These are phyloP conservation scores for Clathrospora elynae DNA, from an alignment of 2,329 filamentous ascomycete species.

Conservation along the genomic window DNA sequence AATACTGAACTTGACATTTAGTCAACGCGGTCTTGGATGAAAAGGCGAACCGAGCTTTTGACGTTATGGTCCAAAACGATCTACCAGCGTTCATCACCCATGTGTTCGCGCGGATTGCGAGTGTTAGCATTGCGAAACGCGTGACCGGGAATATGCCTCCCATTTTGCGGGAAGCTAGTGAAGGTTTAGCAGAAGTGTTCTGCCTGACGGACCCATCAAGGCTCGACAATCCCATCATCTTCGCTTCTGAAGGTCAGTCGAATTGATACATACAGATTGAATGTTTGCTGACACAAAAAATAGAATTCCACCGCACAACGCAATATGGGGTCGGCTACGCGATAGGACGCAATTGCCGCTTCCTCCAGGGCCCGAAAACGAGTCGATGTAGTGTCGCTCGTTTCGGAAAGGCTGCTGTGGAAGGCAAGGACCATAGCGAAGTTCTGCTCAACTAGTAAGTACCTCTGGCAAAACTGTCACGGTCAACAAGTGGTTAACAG, in stretches of 20 bases:
- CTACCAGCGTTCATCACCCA: slow-evolving; percentile 74
- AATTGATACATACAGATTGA: neutral
- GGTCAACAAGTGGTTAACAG: slow-evolving; percentile 10
- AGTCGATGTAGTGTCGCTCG: slow-evolving; percentile 66
- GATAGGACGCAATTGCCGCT: slow-evolving; percentile 77
- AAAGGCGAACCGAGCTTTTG: slow-evolving; percentile 68
- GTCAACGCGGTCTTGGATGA: slow-evolving; percentile 64
- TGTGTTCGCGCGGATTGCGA: slow-evolving; percentile 71
- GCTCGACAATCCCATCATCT: slow-evolving; percentile 75
- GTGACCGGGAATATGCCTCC: slow-evolving; percentile 70
- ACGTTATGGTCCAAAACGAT: slow-evolving; percentile 68
- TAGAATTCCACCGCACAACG: slow-evolving; percentile 74
- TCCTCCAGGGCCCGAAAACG: slow-evolving; percentile 76
- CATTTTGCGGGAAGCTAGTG: slow-evolving; percentile 69
- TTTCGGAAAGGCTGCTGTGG: slow-evolving; percentile 64
- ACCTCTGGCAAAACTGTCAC: neutral
- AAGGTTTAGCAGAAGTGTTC: slow-evolving; percentile 77
- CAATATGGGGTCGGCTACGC: slow-evolving; percentile 76
- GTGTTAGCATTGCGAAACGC: slow-evolving; percentile 67
- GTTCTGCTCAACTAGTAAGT: slow-evolving; percentile 75
- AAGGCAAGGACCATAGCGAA: slow-evolving; percentile 73
- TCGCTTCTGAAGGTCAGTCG: slow-evolving; percentile 70
- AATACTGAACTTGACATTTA: no score
- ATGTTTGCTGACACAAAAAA: slow-evolving; percentile 12
- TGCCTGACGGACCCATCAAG: slow-evolving; percentile 76